A percentile compares a stretch with the other conserved stretches of the same genome.
phyloP scores from a whole-genome alignment of 768 basidiomycete genomes.

The Xerocomellus dryophilus region DNA sequence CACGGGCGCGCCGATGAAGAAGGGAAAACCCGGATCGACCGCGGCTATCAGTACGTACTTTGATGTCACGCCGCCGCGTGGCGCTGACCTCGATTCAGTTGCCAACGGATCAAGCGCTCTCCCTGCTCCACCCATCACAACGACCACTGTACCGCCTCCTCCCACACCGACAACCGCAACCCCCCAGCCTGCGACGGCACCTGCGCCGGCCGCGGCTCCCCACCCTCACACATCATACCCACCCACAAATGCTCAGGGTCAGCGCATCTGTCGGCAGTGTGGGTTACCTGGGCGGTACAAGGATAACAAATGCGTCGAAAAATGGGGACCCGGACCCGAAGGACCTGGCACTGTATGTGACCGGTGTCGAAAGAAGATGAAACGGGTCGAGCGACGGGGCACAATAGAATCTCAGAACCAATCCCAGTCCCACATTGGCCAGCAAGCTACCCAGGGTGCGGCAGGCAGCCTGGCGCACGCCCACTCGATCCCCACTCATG shows the following conservation, averaged over 20 bases:
- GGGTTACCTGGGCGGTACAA: slow-evolving; percentile 73
- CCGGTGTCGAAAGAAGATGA: slow-evolving; percentile 86
- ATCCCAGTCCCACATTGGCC: slow-evolving; percentile 17
- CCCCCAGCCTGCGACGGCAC: slow-evolving; percentile 4
- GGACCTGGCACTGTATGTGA: slow-evolving; percentile 85
- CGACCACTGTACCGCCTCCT: slow-evolving; percentile 10
- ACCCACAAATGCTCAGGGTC: slow-evolving; percentile 54
- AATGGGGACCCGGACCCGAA: slow-evolving; percentile 83
- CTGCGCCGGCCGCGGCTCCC: background rate
- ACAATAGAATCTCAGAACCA: slow-evolving; percentile 49
- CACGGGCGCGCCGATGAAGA: slow-evolving; percentile 70
- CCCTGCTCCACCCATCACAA: slow-evolving; percentile 17
- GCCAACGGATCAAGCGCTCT: slow-evolving; percentile 20
- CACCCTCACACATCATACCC: slow-evolving; percentile 24
- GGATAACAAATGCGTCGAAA: slow-evolving; percentile 83
- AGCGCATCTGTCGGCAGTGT: slow-evolving; percentile 76
- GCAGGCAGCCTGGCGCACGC: slow-evolving; percentile 12
- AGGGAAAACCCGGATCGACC: slow-evolving; percentile 43
- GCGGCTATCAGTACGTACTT: slow-evolving; percentile 23
- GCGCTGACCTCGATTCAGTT: slow-evolving; percentile 14
- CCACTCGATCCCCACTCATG: slow-evolving; percentile 21
- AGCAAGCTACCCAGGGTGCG: slow-evolving; percentile 5
- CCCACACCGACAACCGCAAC: slow-evolving; percentile 12
- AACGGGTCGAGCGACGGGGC: slow-evolving; percentile 72
- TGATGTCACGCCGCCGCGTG: slow-evolving; percentile 2